Base-by-base conservation (phyloP, 169 alveolate species). In the Babesia sp. region DNA sequence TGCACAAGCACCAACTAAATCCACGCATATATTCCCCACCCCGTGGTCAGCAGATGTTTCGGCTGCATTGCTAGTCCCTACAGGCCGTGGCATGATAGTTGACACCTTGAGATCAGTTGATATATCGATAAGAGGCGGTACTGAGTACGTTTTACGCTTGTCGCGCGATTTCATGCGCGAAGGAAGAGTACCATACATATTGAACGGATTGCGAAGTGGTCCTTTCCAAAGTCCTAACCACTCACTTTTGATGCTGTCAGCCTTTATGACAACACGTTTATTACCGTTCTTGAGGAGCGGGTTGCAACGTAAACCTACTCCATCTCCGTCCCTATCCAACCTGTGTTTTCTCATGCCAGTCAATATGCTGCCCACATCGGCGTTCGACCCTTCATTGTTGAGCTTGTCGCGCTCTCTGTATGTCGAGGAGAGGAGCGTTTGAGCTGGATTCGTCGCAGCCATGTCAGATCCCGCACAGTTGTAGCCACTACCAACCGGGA, bases 161-260 rank as follows among this genome's bases (percentile, higher is more conserved):
- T 74, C 53, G 14, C 70, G 63, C 1, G 44, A 39, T 70, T 39
- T 39, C 37, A 45, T 34, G 50, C 33, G 63, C 28, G 77, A 58
- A 7, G 75, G 84, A 16, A 69, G 46, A 8, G 74, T 67, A 24
- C 87, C 87, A 46, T 79, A 79, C 72, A 39, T 69, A 39, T 71
- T 58, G 61, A 79, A 79, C 14, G 87, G 87, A 42, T 79, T 79
- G 48, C 51, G 51, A 1, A 79, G 36, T 20, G 82, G 57, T 16
- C 46, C 64, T 41, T 70, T 79, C 59, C 73, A 57, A 31, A 64
- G 46, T 11, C 59, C 79, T 4, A 69, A 44, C 67, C 68, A 64
- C 16, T 50, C 74, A 20, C 46, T 31, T 39, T 64, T 64, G 20
- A 64, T 26, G 26, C 39, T 20, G 22, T 41, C 46, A 18, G 48